These are phyloP conservation scores for Flaveria brownii DNA, from an alignment of 129 eudicot genomes.

Conservation along the genomic window DNA sequence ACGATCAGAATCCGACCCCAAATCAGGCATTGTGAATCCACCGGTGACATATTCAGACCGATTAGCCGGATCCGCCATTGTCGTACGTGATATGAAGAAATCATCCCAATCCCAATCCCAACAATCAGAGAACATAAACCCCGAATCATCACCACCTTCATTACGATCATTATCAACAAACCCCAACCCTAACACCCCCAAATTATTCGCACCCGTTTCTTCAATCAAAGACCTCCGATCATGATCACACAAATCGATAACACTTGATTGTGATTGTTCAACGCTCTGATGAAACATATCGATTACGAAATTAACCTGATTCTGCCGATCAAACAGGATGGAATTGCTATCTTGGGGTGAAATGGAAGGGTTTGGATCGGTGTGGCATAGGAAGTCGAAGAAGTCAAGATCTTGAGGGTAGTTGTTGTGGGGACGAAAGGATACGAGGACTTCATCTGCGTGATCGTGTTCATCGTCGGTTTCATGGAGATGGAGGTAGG, in stretches of 20 bases:
- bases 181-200: too few relatives aligned
- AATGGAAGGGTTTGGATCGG: conserved; percentile 15
- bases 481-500: conserved; percentile 34
- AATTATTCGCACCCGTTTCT: too few relatives aligned
- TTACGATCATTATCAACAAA: conserved; percentile 9
- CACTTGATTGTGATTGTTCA: conserved; percentile 38
- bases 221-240: neutral
- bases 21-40: too few relatives aligned
- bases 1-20: too few relatives aligned
- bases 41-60: neutral
- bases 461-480: conserved; percentile 35
- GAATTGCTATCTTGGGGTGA: too few relatives aligned
- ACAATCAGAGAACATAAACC: conserved; percentile 33
- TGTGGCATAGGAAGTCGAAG: conserved; percentile 16
- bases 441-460: too few relatives aligned
- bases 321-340: too few relatives aligned
- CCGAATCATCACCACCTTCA: conserved; percentile 22
- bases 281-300: conserved; percentile 52
- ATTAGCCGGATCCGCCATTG: neutral
- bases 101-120: conserved; percentile 36
- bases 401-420: conserved; percentile 31
- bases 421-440: neutral
- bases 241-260: conserved; percentile 11
- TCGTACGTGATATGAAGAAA: conserved; percentile 30
- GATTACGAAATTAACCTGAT: conserved; percentile 47